These are phyloP conservation scores for Gossypium bickii DNA, from an alignment of 345 rosid species.

Conservation along the genomic window DNA sequence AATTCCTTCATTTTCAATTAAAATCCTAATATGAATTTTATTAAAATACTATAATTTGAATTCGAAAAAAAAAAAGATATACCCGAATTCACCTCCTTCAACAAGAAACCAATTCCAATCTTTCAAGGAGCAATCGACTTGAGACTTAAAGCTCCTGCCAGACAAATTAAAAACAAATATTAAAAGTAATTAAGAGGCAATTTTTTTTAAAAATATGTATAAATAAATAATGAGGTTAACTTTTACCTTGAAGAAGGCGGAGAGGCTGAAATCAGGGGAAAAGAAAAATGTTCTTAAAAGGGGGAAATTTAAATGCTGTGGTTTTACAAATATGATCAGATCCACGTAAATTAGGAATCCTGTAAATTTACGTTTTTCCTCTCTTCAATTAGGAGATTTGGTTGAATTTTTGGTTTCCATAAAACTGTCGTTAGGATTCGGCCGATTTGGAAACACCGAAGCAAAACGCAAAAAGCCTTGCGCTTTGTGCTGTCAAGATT, in stretches of 20 bases:
- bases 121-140: neutral
- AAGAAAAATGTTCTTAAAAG: neutral
- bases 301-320: neutral
- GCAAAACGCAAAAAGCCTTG: neutral
- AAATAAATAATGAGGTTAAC: neutral
- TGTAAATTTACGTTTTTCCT: neutral
- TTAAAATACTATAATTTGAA: neutral
- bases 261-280: neutral
- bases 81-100: conserved; percentile 4
- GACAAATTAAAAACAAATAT: neutral
- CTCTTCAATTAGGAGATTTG: neutral
- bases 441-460: neutral
- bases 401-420: neutral
- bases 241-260: conserved; percentile 5
- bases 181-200: neutral
- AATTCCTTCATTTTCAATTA: neutral
- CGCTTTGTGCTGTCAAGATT: too few species aligned
- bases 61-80: neutral
- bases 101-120: conserved; percentile 1
- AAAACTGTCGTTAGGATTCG: neutral
- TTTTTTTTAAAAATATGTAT: neutral
- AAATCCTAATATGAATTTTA: neutral
- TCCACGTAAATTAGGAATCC: neutral
- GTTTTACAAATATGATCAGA: neutral
- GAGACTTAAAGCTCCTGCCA: neutral